Evolutionary conservation across 2,329 filamentous ascomycete species (phyloP).

Genomic region (Curvularia hawaiiensis): DNA sequence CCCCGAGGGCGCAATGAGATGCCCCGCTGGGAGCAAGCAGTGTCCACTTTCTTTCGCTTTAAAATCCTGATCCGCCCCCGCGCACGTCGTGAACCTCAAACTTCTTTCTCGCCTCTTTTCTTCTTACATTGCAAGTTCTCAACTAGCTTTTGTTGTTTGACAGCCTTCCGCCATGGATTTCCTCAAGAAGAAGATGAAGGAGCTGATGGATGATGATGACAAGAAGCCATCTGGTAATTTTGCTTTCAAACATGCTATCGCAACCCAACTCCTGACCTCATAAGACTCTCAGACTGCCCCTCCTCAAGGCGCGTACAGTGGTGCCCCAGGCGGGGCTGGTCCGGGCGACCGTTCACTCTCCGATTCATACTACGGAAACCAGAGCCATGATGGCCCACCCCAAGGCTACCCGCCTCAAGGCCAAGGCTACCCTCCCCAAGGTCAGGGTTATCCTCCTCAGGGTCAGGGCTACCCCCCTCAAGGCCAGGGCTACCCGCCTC

Average conservation of each 20-base stretch:
- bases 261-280: neutral
- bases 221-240: slow-evolving; percentile 37
- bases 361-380: slow-evolving; percentile 28
- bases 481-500: slow-evolving; percentile 26
- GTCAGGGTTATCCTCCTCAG: slow-evolving; percentile 24
- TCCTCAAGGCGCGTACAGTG: slow-evolving; percentile 1
- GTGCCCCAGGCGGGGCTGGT: slow-evolving; percentile 22
- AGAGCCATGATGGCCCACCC: neutral
- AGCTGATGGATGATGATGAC: slow-evolving; percentile 50
- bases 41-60: slow-evolving; percentile 23
- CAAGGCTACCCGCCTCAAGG: slow-evolving; percentile 27
- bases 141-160: neutral
- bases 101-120: slow-evolving; percentile 5
- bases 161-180: slow-evolving; percentile 47
- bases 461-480: slow-evolving; percentile 33
- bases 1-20: slow-evolving; percentile 9
- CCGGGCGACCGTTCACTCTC: slow-evolving; percentile 29
- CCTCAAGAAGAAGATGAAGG: slow-evolving; percentile 54
- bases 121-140: neutral
- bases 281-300: slow-evolving; percentile 11
- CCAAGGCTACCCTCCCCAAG: slow-evolving; percentile 26
- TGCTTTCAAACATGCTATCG: neutral
- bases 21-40: slow-evolving; percentile 18
- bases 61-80: slow-evolving; percentile 25
- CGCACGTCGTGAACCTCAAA: slow-evolving; percentile 12